These are phyloP conservation scores for Pleurotus platypus DNA, from an alignment of 768 basidiomycete genomes.

Conservation along the genomic window DNA sequence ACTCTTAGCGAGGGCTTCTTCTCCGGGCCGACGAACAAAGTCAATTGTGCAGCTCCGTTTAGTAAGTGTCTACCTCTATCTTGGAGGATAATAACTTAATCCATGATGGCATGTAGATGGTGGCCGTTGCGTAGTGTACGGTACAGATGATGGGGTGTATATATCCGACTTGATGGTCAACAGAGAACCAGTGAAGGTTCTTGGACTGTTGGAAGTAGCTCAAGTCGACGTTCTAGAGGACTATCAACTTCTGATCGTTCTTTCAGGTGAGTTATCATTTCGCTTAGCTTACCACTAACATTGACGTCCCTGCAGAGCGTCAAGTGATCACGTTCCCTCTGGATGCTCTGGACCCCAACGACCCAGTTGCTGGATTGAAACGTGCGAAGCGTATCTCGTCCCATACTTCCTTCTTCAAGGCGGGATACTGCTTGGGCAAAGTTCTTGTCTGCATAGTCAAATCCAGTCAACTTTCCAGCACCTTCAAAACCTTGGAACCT, in stretches of 20 bases:
- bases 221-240: constrained; percentile 97
- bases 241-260: constrained; percentile 92
- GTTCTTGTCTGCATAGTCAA: constrained; percentile 97
- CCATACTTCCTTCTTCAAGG: constrained; percentile 97
- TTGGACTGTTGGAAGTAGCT: constrained; percentile 83
- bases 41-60: constrained; percentile 87
- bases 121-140: constrained; percentile 86
- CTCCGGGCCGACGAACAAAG: constrained; percentile 66
- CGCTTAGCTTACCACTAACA: background rate
- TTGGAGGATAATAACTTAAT: no score
- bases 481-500: constrained; percentile 96
- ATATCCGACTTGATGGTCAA: constrained; percentile 81
- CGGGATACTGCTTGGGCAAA: constrained; percentile 85
- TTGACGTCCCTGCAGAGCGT: constrained; percentile 54
- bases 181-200: constrained; percentile 84
- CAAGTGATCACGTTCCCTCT: constrained; percentile 96
- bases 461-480: constrained; percentile 90
- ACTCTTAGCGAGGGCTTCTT: constrained; percentile 89
- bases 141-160: constrained; percentile 97
- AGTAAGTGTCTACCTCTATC: constrained; percentile 52
- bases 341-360: constrained; percentile 85
- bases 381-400: constrained; percentile 93
- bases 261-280: constrained; percentile 66
- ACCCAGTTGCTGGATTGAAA: constrained; percentile 88
- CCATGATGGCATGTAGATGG: constrained; percentile 47